Base-by-base conservation (phyloP, 2,329 filamentous ascomycete genomes). In the Ophiognomonia clavigignenti-juglandacearum region DNA sequence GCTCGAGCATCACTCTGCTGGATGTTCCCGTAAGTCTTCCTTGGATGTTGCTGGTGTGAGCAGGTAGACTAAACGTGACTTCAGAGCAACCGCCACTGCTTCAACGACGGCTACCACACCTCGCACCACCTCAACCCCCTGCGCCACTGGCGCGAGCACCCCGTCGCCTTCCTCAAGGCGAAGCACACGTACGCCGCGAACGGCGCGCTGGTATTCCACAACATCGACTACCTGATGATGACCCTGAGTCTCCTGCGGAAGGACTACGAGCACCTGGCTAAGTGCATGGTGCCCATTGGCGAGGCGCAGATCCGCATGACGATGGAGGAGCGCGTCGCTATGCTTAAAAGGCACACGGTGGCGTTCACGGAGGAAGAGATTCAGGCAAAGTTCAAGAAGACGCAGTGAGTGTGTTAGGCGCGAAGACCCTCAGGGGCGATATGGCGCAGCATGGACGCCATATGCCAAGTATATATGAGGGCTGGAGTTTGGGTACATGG, bases 91-190 rank as follows among this genome's bases (percentile, higher is more conserved):
- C 83, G 87, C 29, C 84, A 84, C 64, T 91, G 85, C 68, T 90
- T 84, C 74, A 90, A 91, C 57, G 86, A 90, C 57, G 86, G 86
- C 54, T 90, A 89, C 63, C 86, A 90, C 65, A 90, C 85, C 6
- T 88, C 85, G 16, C 87, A 90, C 60, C 86, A 90, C 57, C 77
- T 90, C 43, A 88, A 90, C 65, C 86, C 85, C 0, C 74, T 79
- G 23, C 80, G 87, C 2, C 88, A 91, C 68, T 92, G 87, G 87
- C 82, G 87, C 48, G 85, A 91, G 18, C 87, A 91, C 56, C 87
- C 87, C 0, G 71, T 81, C 11, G 78, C 85, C 6, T 89, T 92
- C 64, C 68, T 91, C 2, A 74, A 82, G 55, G 77, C 81, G 38
- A 89, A 88, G 64, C 66, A 77, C 20, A 75, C 73, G 3, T 92